These are phyloP conservation scores for Apiospora marii DNA, from an alignment of 2,329 filamentous ascomycete genomes.

Conservation along the genomic window DNA sequence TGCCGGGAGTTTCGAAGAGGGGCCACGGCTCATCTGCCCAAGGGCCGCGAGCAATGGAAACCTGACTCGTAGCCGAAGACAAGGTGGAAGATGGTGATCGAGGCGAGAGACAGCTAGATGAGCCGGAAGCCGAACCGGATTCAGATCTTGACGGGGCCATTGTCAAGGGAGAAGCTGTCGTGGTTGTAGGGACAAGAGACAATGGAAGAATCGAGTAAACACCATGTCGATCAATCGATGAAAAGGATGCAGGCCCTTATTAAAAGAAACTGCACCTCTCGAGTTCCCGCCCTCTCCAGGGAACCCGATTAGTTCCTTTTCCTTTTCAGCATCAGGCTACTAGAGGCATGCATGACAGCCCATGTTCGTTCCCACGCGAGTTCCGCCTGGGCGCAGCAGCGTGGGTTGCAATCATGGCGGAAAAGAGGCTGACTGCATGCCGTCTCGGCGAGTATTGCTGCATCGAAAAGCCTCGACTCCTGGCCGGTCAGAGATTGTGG, in stretches of 20 bases:
- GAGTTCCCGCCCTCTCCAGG: no score
- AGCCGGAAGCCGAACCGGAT: background rate
- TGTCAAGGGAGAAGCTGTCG: background rate
- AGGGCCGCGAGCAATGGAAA: slow-evolving; percentile 29
- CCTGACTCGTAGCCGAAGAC: background rate
- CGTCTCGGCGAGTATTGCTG: background rate
- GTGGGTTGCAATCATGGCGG: background rate
- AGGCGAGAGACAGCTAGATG: background rate
- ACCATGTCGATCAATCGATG: background rate
- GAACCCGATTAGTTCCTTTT: background rate
- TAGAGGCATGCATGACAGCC: background rate
- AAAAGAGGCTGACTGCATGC: slow-evolving; percentile 9
- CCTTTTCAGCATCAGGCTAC: background rate
- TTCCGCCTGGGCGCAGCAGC: background rate
- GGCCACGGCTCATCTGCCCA: slow-evolving; percentile 42
- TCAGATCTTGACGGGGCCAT: slow-evolving; percentile 17
- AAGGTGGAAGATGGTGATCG: background rate
- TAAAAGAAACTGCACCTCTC: background rate
- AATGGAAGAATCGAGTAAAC: slow-evolving; percentile 6
- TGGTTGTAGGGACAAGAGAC: background rate
- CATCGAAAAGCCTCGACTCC: background rate
- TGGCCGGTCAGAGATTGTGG: background rate
- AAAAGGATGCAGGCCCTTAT: background rate
- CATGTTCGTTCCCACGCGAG: background rate
- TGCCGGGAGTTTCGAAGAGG: slow-evolving; percentile 38